Conservation (phyloP, 2,329 filamentous ascomycete species). For the Fusarium longipes region DNA sequence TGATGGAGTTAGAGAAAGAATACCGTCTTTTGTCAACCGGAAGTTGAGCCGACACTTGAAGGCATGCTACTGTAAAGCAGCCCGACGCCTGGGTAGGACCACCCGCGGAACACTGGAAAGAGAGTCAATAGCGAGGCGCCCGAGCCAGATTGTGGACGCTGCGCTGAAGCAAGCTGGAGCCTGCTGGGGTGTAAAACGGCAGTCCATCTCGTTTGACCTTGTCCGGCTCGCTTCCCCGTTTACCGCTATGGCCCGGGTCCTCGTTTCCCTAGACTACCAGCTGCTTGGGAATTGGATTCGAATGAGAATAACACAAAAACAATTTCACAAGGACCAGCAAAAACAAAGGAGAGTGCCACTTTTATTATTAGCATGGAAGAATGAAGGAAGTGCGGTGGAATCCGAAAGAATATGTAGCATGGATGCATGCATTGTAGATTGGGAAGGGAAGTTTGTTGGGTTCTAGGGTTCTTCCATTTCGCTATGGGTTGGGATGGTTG, state of each 20-base stretch:
- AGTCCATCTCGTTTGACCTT: constrained; percentile 43
- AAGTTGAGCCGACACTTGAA: constrained; percentile 37
- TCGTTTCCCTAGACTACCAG: constrained; percentile 46
- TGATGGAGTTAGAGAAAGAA: constrained; percentile 9
- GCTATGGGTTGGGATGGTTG: constrained; percentile 4
- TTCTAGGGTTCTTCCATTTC: constrained; percentile 26
- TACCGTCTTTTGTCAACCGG: constrained; percentile 20
- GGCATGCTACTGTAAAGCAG: constrained; percentile 18
- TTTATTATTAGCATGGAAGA: constrained; percentile 17
- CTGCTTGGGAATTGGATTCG: constrained; percentile 41
- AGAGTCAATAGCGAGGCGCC: constrained; percentile 36
- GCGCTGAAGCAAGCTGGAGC: constrained; percentile 33
- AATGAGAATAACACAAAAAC: constrained; percentile 33
- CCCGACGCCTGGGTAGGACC: not conserved
- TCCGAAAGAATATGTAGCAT: constrained; percentile 13
- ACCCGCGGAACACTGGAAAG: constrained; percentile 34
- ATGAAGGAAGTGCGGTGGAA: constrained; percentile 23
- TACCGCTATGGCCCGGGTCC: constrained; percentile 28
- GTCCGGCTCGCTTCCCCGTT: constrained; percentile 44
- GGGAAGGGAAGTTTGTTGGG: constrained; percentile 11
- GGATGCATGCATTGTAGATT: not conserved
- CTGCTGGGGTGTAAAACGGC: constrained; percentile 41
- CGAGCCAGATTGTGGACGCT: constrained; percentile 39
- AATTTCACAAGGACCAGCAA: constrained; percentile 32
- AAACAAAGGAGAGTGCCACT: constrained; percentile 29